These are phyloP conservation scores for Gomphus bonarii DNA, from an alignment of 1,284 basidiomycete species.

Conservation along the genomic window DNA sequence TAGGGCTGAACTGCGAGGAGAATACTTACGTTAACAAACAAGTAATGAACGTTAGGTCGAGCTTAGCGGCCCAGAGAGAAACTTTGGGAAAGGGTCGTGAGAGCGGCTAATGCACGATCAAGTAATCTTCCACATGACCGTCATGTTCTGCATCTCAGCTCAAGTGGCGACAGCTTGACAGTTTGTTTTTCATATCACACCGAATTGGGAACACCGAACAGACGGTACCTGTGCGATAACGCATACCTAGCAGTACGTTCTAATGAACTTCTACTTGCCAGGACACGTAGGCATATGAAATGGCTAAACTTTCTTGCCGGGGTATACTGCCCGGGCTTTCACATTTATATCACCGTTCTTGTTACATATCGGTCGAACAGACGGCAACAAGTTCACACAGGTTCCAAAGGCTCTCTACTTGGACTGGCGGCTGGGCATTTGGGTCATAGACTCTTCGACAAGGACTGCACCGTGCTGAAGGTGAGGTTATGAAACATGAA, in stretches of 20 bases:
- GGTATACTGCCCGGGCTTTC: too few relatives aligned
- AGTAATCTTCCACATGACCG: not conserved
- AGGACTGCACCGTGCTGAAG: too few relatives aligned
- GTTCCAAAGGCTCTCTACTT: too few relatives aligned
- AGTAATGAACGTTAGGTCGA: not conserved
- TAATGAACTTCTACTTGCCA: too few relatives aligned
- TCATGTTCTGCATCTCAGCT: not conserved
- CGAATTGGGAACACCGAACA: not conserved
- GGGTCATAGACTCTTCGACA: too few relatives aligned
- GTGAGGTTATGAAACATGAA: too few relatives aligned
- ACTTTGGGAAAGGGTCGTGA: not conserved
- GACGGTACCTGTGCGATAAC: not conserved
- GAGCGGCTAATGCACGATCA: not conserved
- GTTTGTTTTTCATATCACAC: not conserved
- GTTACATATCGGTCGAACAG: not conserved
- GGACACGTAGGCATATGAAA: too few relatives aligned
- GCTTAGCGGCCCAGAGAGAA: slow-evolving; percentile 1
- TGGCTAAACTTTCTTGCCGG: too few relatives aligned
- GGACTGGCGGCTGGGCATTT: too few relatives aligned
- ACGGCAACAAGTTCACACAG: not conserved
- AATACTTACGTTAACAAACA: slow-evolving; percentile 6
- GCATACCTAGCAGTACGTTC: not conserved
- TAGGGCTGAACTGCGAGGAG: not conserved
- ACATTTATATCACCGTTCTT: too few relatives aligned
- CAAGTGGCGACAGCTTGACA: not conserved